These are phyloP conservation scores for Ricinus communis DNA, from an alignment of 345 rosid genomes.

Conservation along the genomic window DNA sequence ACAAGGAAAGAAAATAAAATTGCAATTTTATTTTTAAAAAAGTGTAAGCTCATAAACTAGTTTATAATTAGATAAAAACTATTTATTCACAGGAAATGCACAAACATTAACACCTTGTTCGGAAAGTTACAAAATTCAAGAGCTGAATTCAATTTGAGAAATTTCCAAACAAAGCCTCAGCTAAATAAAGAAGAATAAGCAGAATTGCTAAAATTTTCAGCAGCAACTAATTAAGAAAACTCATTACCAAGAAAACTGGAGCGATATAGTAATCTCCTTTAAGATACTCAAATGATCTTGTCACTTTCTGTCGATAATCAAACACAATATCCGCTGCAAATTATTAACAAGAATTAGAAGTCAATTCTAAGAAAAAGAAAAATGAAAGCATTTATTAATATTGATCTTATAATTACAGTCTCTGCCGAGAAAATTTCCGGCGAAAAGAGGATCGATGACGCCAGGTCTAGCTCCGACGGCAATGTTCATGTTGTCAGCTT, in stretches of 20 bases:
- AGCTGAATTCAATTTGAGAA: too few relatives aligned
- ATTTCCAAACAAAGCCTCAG: too few relatives aligned
- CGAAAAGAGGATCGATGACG: constrained; percentile 73
- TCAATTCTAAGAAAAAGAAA: neutral
- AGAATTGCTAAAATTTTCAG: too few relatives aligned
- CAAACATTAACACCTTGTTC: neutral
- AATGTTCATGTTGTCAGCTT: constrained; percentile 81
- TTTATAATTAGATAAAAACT: too few relatives aligned
- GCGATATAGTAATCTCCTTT: constrained; percentile 94
- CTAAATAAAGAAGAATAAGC: too few relatives aligned
- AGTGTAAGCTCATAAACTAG: too few relatives aligned
- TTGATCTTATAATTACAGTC: constrained; percentile 47
- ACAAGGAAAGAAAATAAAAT: neutral
- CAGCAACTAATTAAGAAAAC: too few relatives aligned
- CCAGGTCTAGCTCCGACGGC: constrained; percentile 87
- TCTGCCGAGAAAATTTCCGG: constrained; percentile 82
- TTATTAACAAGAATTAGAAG: neutral
- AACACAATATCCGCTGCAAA: constrained; percentile 86
- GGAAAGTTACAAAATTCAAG: too few relatives aligned
- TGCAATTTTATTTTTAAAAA: neutral
- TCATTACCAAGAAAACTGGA: constrained; percentile 76
- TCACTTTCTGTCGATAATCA: constrained; percentile 89
- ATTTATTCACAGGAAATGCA: neutral
- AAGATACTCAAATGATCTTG: constrained; percentile 87
- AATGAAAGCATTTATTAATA: neutral